Base-by-base conservation (phyloP, 148 eudicot genomes). In the Rhododendron griersonianum region DNA sequence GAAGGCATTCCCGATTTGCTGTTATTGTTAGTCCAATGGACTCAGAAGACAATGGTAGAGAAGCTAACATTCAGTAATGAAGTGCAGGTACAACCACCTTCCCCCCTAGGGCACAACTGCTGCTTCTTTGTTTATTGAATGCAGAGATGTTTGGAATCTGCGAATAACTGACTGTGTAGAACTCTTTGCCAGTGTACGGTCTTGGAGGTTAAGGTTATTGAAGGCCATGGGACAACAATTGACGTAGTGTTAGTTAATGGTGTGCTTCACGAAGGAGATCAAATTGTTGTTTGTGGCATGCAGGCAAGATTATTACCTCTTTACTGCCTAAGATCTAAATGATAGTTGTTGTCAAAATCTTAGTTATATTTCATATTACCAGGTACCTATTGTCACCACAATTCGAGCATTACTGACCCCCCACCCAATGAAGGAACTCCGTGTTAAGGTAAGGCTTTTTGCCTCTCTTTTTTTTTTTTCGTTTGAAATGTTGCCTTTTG, bases 351-450 rank as follows among this genome's bases (percentile, higher is more conserved):
- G 50, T 57, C 83, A 55, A 78, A 51, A 48, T 81, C 78, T 83
- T 81, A 57, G 63, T 23, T 28, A 5, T 53, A 84, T 30, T 71
- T 61, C 86, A 9, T 63, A 57, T 18, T 86, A 90, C 71, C 85
- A 96, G 99, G 98, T 93, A 39, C 25, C 99, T 82, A 94, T 96
- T 83, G 92, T 91, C 84, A 93, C 99, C 44, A 86, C 93, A 78
- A 95, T 96, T 53, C 93, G 99, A 88, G 96, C 99, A 81, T 91
- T 96, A 78, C 85, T 96, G 82, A 96, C 97, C 53, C 98, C 98
- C 44, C 99, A 96, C 92, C 99, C 99, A 41, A 96, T 95, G 99
- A 96, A 95, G 88, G 99, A 96, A 86, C 93, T 96, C 67, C 92
- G 99, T 85, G 93, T 96, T 84, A 96, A 95, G 95, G 99, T 96